Percentiles rank a stretch among this genome's conserved stretches.
These are phyloP conservation scores for Saccharomyces hybrid DNA, from an alignment of 1,139 yeast species.

Conservation along the genomic window DNA sequence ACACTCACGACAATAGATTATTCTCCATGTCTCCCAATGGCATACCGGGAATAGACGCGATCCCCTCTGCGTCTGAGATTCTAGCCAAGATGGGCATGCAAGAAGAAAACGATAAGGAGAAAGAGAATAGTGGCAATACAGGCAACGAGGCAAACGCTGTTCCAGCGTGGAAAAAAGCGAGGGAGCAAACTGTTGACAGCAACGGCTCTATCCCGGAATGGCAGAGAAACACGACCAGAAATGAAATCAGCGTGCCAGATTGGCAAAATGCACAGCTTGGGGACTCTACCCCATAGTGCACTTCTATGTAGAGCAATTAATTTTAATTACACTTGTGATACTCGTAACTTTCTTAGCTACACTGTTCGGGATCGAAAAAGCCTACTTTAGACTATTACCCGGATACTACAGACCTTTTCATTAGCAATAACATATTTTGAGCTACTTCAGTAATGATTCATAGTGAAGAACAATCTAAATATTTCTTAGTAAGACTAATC, in stretches of 20 bases:
- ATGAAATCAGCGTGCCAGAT: slow-evolving; percentile 3
- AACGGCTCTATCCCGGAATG: slow-evolving; percentile 24
- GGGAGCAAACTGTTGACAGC: slow-evolving; percentile 13
- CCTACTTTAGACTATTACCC: not conserved
- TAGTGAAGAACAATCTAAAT: not conserved
- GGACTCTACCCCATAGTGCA: not conserved
- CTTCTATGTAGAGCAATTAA: not conserved
- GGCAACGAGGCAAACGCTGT: slow-evolving; percentile 16
- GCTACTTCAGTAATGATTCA: not conserved
- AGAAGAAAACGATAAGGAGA: slow-evolving; percentile 16
- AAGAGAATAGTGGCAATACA: not conserved
- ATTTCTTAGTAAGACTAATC: not conserved
- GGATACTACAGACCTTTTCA: not conserved
- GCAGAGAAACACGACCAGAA: slow-evolving; percentile 19
- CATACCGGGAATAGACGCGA: slow-evolving; percentile 31
- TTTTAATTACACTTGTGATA: not conserved
- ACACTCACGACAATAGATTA: not conserved
- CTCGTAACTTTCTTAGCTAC: not conserved
- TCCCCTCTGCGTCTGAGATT: slow-evolving; percentile 59
- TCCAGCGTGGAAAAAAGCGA: slow-evolving; percentile 33
- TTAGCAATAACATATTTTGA: not conserved
- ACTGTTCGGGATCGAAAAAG: not conserved
- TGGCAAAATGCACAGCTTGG: slow-evolving; percentile 2
- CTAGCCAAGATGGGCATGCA: slow-evolving; percentile 44
- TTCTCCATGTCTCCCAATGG: slow-evolving; percentile 13